phyloP scores from a whole-genome alignment of 1,139 yeast genomes.

The Debaryomyces coudertii region DNA sequence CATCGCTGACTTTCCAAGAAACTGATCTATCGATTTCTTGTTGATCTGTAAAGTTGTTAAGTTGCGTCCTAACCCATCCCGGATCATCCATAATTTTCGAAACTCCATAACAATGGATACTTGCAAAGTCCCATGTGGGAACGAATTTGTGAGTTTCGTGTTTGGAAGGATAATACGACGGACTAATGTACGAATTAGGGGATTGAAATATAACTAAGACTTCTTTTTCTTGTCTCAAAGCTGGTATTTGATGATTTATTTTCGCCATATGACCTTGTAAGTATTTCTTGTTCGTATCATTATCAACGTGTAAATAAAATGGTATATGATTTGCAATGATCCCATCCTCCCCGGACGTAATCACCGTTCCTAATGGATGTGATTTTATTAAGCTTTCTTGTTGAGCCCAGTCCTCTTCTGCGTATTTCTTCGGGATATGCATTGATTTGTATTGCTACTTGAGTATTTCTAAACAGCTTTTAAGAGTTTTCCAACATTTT shows the following conservation, averaged over 20 bases:
- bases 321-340: constrained; percentile 64
- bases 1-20: constrained; percentile 61
- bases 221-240: constrained; percentile 38
- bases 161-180: constrained; percentile 63
- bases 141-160: constrained; percentile 62
- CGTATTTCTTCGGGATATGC: constrained; percentile 37
- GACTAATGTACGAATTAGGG: constrained; percentile 58
- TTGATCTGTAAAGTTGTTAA: constrained; percentile 49
- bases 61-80: constrained; percentile 51
- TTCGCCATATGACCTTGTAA: constrained; percentile 63
- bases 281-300: constrained; percentile 40
- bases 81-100: constrained; percentile 51
- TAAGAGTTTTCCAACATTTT: too few relatives aligned
- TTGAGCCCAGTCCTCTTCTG: constrained; percentile 39
- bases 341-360: constrained; percentile 44
- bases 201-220: constrained; percentile 61
- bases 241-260: constrained; percentile 55
- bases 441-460: constrained; percentile 14
- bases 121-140: constrained; percentile 74
- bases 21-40: constrained; percentile 37
- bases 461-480: neutral
- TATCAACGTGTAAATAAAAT: constrained; percentile 44
- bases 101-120: constrained; percentile 61
- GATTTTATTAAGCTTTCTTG: constrained; percentile 46
- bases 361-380: constrained; percentile 57